Conservation (phyloP, 2,329 filamentous ascomycete species). For the Penicillium sp. region DNA sequence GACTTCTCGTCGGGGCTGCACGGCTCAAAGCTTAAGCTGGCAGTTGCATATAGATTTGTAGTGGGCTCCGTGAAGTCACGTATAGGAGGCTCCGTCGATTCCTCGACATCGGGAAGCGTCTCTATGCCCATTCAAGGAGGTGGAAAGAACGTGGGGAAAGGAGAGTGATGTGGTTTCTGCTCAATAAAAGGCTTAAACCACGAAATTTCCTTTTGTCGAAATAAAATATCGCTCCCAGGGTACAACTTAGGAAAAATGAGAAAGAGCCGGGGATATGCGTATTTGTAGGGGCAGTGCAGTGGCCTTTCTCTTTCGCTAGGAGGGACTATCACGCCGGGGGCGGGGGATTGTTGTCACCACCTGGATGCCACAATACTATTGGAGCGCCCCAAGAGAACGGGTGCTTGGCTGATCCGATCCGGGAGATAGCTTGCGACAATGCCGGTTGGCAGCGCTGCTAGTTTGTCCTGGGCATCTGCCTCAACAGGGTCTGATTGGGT, state of each 20-base stretch:
- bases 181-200: not conserved
- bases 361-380: slow-evolving; percentile 14
- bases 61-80: slow-evolving; percentile 31
- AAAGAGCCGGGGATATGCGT: not conserved
- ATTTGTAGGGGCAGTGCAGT: slow-evolving; percentile 6
- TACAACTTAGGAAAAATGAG: not conserved
- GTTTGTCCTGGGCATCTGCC: slow-evolving; percentile 6
- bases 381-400: slow-evolving; percentile 4
- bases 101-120: slow-evolving; percentile 40
- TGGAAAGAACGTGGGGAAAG: slow-evolving; percentile 5
- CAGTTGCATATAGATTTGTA: slow-evolving; percentile 19
- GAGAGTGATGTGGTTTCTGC: not conserved
- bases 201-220: not conserved
- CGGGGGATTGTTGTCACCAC: slow-evolving; percentile 12
- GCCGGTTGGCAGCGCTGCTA: slow-evolving; percentile 1
- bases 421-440: slow-evolving; percentile 4
- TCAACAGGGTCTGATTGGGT: slow-evolving; percentile 13
- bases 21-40: slow-evolving; percentile 14
- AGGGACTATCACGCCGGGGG: slow-evolving; percentile 9
- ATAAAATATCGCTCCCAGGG: not conserved
- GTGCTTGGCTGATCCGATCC: slow-evolving; percentile 17
- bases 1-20: slow-evolving; percentile 18
- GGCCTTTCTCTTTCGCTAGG: slow-evolving; percentile 3
- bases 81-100: slow-evolving; percentile 43
- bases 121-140: slow-evolving; percentile 43